These are phyloP conservation scores for Oehlia diaphana DNA, from an alignment of 192 early-diverging fungal species.

Conservation along the genomic window DNA sequence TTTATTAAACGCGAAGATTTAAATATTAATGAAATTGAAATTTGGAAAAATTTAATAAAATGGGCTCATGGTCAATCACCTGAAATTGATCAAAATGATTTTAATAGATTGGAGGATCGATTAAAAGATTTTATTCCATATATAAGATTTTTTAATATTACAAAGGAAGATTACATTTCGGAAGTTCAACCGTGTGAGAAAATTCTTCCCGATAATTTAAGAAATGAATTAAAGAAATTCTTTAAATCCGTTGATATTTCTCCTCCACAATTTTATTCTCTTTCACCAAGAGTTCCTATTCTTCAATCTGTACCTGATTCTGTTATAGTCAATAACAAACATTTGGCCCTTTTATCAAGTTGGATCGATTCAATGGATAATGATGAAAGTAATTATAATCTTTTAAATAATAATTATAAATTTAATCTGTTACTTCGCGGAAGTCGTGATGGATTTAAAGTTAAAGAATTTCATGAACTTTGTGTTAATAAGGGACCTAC, in stretches of 20 bases:
- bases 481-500: neutral
- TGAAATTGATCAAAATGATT: neutral
- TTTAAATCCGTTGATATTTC: no score
- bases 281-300: neutral
- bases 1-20: neutral
- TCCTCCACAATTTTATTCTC: neutral
- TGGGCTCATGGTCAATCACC: neutral
- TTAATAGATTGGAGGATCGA: neutral
- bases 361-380: conserved; percentile 13
- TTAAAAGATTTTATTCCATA: conserved; percentile 1
- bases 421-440: neutral
- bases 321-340: neutral
- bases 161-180: neutral
- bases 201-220: neutral
- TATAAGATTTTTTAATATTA: conserved; percentile 6
- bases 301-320: neutral
- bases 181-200: neutral
- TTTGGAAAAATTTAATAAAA: conserved; percentile 4
- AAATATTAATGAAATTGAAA: neutral
- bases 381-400: neutral
- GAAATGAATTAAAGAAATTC: neutral
- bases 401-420: neutral
- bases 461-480: neutral
- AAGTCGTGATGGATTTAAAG: neutral
- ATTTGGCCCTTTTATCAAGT: neutral